A percentile compares a stretch with the other conserved stretches of the same genome.
These are phyloP conservation scores for Lentinula raphanica DNA, from an alignment of 768 basidiomycete species.

Conservation along the genomic window DNA sequence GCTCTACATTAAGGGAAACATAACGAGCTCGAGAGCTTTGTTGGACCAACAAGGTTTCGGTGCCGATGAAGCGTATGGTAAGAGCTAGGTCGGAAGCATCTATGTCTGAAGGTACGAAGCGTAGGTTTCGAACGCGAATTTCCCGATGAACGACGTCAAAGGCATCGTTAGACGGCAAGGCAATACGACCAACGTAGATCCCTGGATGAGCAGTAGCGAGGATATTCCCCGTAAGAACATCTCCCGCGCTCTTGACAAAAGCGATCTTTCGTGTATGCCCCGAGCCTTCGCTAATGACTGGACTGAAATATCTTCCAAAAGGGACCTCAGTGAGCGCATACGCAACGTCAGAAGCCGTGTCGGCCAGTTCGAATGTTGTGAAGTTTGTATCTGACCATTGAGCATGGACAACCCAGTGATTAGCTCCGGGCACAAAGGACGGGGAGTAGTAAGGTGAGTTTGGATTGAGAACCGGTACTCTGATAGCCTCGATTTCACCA, in stretches of 20 bases:
- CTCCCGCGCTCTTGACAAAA: slow-evolving; percentile 59
- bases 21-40: slow-evolving; percentile 42
- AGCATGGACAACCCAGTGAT: slow-evolving; percentile 53
- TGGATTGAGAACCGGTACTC: slow-evolving; percentile 44
- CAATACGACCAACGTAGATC: slow-evolving; percentile 58
- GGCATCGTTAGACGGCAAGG: slow-evolving; percentile 32
- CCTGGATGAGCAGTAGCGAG: slow-evolving; percentile 60
- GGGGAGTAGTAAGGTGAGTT: slow-evolving; percentile 61
- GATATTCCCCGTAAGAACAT: slow-evolving; percentile 53
- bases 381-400: slow-evolving; percentile 65
- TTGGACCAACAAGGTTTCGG: slow-evolving; percentile 52
- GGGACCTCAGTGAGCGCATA: slow-evolving; percentile 54
- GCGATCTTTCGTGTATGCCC: slow-evolving; percentile 45
- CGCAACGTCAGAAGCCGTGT: slow-evolving; percentile 36
- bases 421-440: slow-evolving; percentile 48
- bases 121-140: slow-evolving; percentile 41
- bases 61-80: slow-evolving; percentile 51
- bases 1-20: slow-evolving; percentile 42
- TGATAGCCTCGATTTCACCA: slow-evolving; percentile 23
- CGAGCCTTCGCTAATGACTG: slow-evolving; percentile 44
- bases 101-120: slow-evolving; percentile 50
- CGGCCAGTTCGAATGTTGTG: slow-evolving; percentile 60
- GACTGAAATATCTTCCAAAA: slow-evolving; percentile 60
- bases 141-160: slow-evolving; percentile 13
- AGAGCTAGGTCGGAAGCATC: slow-evolving; percentile 32